These are phyloP conservation scores for Ascosphaera acerosa DNA, from an alignment of 2,329 filamentous ascomycete genomes.

Conservation along the genomic window DNA sequence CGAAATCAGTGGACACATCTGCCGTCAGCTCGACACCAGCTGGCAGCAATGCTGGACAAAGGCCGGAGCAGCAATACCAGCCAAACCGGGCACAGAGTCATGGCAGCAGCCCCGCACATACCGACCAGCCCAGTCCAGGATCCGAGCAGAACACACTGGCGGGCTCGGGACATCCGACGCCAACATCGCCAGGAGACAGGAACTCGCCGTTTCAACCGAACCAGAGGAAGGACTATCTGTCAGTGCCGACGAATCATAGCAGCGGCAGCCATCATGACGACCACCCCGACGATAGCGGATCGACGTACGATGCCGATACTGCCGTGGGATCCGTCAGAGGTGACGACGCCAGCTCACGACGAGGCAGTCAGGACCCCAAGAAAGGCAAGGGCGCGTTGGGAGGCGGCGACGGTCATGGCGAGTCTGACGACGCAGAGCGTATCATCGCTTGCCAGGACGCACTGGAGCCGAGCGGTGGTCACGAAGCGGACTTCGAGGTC, in stretches of 20 bases:
- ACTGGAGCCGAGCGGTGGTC: slow-evolving; percentile 48
- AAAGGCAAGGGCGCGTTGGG: neutral
- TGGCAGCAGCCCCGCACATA: neutral
- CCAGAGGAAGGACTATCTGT: slow-evolving; percentile 26
- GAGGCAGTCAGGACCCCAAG: too few relatives aligned
- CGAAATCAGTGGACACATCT: slow-evolving; percentile 32
- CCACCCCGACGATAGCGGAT: slow-evolving; percentile 4
- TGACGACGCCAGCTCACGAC: neutral
- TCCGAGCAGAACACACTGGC: neutral
- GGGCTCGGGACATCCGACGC: slow-evolving; percentile 17
- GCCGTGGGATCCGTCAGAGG: slow-evolving; percentile 9
- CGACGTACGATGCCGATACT: slow-evolving; percentile 6
- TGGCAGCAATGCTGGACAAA: neutral
- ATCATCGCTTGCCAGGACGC: slow-evolving; percentile 23
- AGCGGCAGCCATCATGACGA: neutral
- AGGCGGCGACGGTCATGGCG: neutral
- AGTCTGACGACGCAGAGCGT: too few relatives aligned
- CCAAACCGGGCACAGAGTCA: neutral
- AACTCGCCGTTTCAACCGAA: slow-evolving; percentile 7
- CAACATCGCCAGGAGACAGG: slow-evolving; percentile 25
- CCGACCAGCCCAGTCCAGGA: neutral
- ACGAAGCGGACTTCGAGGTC: slow-evolving; percentile 49
- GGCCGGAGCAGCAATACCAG: neutral
- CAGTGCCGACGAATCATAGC: slow-evolving; percentile 25
- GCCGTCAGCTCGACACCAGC: slow-evolving; percentile 19